These are phyloP conservation scores for Ormosia emarginata DNA, from an alignment of 306 rosid genomes.

Conservation along the genomic window DNA sequence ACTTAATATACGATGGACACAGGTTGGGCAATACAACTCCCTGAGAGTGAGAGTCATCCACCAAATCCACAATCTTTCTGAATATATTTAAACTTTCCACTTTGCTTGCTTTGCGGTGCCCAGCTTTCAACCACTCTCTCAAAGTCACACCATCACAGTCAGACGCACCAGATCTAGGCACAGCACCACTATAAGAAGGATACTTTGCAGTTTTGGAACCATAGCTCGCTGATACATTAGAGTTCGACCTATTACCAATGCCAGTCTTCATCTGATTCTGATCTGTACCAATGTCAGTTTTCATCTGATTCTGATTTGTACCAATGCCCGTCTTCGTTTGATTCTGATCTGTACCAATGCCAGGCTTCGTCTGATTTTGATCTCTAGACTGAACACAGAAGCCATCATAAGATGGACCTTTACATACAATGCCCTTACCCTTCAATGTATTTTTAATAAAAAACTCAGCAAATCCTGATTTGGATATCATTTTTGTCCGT, in stretches of 20 bases:
- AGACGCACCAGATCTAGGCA: constrained; percentile 30
- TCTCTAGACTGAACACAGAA: constrained; percentile 36
- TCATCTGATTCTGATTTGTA: constrained; percentile 31
- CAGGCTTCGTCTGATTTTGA: constrained; percentile 37
- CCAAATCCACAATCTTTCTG: constrained; percentile 62
- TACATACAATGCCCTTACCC: constrained; percentile 67
- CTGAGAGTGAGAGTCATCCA: constrained; percentile 49
- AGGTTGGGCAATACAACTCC: constrained; percentile 58
- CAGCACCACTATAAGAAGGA: constrained; percentile 14
- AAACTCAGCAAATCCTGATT: constrained; percentile 66
- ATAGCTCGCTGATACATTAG: constrained; percentile 20
- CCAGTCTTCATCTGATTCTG: constrained; percentile 39
- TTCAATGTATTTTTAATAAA: constrained; percentile 58
- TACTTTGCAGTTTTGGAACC: constrained; percentile 33
- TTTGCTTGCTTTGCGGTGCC: constrained; percentile 44
- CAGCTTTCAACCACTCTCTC: constrained; percentile 70
- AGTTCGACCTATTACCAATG: constrained; percentile 26
- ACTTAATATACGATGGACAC: constrained; percentile 57
- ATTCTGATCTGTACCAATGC: constrained; percentile 4
- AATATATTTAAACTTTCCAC: constrained; percentile 52
- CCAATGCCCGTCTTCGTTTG: background rate
- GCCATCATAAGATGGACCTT: constrained; percentile 38
- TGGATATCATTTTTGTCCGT: constrained; percentile 62
- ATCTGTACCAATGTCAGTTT: constrained; percentile 33
- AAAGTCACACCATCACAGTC: constrained; percentile 51